Base-by-base conservation (phyloP, 257 asterid genomes). In the Jacaranda copaia region DNA sequence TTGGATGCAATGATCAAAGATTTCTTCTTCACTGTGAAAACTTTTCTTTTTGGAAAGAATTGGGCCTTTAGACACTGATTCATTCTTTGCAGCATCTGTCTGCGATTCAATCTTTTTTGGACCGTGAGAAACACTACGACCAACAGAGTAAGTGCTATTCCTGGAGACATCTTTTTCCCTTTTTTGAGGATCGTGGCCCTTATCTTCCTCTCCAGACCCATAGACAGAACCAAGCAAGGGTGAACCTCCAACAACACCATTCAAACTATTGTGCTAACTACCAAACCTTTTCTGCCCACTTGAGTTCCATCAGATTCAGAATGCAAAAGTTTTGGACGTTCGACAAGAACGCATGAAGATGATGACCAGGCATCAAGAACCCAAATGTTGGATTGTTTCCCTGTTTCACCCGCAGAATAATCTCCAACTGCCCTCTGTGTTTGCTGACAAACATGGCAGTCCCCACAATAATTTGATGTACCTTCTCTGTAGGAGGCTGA, bases 301-400 rank as follows among this genome's bases (percentile, higher is more conserved):
- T 85, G 93, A 78, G 87, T 87, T 70, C 75, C 87, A 70, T 85
- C 87, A 79, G 68, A 49, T 51, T 82, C 92, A 52, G 92, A 76
- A 16, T 76, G 84, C 86, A 89, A 49, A 71, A 90, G 84, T 43
- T 93, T 92, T 9, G 88, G 92, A 89, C 93, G 96, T 79, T 91
- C 93, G 56, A 96, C 96, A 68, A 96, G 97, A 86, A 76, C 12
- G 97, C 83, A 81, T 96, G 98, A 82, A 91, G 95, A 73, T 85
- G 87, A 70, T 93, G 96, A 76, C 84, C 91, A 63, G 98, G 98
- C 97, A 96, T 90, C 87, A 96, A 83, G 85, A 96, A 96, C 73
- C 97, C 97, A 83, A 96, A 96, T 14, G 96, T 87, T 25, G 97
- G 98, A 79, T 96, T 96, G 81, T 90, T 90, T 68, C 97, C 99